Conservation (phyloP, 2,329 filamentous ascomycete species). For the Trichoderma sp. region DNA sequence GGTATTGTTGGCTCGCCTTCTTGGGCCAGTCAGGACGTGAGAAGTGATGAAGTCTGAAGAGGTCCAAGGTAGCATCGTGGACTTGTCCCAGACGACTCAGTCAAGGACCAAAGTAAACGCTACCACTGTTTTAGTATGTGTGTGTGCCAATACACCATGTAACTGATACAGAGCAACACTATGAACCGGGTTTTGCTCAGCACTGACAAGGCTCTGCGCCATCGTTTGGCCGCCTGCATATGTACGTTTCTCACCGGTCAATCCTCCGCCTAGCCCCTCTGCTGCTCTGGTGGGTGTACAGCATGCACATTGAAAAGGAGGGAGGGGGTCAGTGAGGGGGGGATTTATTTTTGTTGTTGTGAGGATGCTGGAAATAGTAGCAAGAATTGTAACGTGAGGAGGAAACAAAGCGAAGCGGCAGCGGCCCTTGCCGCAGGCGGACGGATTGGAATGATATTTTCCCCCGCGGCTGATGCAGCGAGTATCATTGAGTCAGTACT, state of each 20-base stretch:
- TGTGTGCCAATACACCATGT: not conserved
- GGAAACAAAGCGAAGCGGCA: not conserved
- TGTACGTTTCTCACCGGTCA: slow-evolving; percentile 10
- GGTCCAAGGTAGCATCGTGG: not conserved
- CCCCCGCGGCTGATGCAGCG: not conserved
- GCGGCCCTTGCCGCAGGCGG: not conserved
- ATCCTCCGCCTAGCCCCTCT: not conserved
- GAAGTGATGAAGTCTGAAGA: not conserved
- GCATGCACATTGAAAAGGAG: not conserved
- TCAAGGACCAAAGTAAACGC: not conserved
- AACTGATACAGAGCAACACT: not conserved
- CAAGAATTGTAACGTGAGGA: not conserved
- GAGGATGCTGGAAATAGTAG: not conserved
- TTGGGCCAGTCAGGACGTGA: not conserved
- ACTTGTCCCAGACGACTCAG: not conserved
- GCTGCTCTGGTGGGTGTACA: not conserved
- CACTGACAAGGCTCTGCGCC: not conserved
- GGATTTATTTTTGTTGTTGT: not conserved
- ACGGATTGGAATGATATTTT: not conserved
- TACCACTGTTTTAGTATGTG: not conserved
- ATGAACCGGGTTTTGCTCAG: not conserved
- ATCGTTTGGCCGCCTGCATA: not conserved
- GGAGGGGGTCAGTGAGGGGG: not conserved
- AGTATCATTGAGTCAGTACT: not conserved
- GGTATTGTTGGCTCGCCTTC: not conserved